phyloP scores from a whole-genome alignment of 2,329 filamentous ascomycete genomes.

The Talaromyces sp. region DNA sequence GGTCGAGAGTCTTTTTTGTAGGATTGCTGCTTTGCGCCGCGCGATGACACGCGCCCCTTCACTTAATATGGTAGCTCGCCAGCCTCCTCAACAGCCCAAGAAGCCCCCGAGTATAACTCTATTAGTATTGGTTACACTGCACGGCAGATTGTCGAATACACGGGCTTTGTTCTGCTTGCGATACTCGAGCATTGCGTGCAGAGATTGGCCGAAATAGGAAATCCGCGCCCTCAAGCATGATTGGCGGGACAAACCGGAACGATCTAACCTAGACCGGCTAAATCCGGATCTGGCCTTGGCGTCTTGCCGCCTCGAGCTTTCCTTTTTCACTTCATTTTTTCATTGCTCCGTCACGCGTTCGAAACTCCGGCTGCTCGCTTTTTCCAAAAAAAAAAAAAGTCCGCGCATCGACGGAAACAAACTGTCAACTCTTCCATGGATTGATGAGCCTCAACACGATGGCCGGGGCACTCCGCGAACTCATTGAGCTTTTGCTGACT shows the following conservation, averaged over 20 bases:
- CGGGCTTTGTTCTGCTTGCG: background rate
- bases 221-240: background rate
- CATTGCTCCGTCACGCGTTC: constrained; percentile 11
- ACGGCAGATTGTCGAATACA: background rate
- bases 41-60: background rate
- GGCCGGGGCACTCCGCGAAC: constrained; percentile 16
- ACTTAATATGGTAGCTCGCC: background rate
- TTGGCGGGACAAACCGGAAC: background rate
- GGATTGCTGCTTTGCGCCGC: background rate
- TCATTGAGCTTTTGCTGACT: constrained; percentile 17
- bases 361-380: constrained; percentile 13
- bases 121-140: no score
- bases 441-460: background rate
- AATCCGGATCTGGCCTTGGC: background rate
- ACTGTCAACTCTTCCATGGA: background rate
- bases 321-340: background rate
- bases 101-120: background rate
- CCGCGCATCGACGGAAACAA: background rate
- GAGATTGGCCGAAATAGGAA: background rate
- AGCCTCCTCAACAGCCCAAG: background rate
- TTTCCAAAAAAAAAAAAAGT: background rate
- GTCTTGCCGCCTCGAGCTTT: background rate
- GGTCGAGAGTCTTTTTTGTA: background rate
- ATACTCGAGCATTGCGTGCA: background rate
- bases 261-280: background rate